Evolutionary conservation across 2,329 filamentous ascomycete genomes (phyloP), one percentile per base, ranked within the genome.

Genomic region (Cladosporium phlei): DNA sequence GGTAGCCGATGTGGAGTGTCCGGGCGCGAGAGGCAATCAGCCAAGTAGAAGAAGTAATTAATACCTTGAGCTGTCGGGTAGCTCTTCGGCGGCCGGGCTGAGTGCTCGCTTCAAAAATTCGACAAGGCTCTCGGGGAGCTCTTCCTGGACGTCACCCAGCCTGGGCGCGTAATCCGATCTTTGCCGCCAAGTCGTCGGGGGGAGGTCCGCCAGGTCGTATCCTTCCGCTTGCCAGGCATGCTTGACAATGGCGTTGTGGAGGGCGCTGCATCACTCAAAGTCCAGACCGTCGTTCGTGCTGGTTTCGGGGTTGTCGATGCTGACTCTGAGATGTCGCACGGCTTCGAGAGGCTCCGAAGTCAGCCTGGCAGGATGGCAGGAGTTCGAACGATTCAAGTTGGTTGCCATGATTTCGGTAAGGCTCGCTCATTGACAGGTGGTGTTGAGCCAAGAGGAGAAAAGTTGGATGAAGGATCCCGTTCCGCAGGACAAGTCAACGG

Each of bases 141-240:
- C 20, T 25, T 34, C 28, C 20, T 19, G 39, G 5, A 33, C 6
- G 2, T 43, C 39, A 4, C 25, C n/a, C n/a, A 43, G 21, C 21
- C 21, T 14, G 10, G 7, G 10, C 39, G 28, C 14, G 17, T 33
- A 12, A 16, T 35, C 30, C 11, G 10, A 9, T 25, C 17, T 33
- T 19, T 33, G 21, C 40, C 16, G 35, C 14, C 19, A 19, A 12
- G n/a, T 27, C 2, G 9, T 27, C 14, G 11, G 19, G 10, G 40
- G 29, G 4, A 43, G 12, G 16, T 42, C 19, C 4, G 37, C 37
- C 5, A 28, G 38, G 30, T 40, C 17, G 16, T 30, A 29, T 14
- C 38, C 38, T 28, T 21, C 16, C 16, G 38, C 38, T 17, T 40
- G 24, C 38, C 38, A 40, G n/a, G 27, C 25, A 30, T 40, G 38